Evolutionary conservation across 2,329 filamentous ascomycete species (phyloP), one percentile per base, ranked within the genome.

Genomic region (Echinosphaeria canescens): DNA sequence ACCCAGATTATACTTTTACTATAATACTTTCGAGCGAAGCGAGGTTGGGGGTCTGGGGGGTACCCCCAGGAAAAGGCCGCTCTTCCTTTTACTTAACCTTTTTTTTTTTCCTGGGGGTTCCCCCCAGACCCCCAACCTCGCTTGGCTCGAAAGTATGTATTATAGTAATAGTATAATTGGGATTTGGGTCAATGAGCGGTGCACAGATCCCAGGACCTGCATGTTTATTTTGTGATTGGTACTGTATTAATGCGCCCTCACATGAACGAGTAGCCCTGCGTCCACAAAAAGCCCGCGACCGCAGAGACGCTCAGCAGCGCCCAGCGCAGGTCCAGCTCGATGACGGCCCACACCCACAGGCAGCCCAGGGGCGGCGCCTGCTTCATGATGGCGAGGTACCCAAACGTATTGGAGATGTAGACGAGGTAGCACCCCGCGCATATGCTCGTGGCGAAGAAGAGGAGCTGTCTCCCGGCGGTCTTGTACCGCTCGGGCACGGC

Each of bases 311-410:
- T 73, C 10, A 48, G 36, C 2, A 73, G 51, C 1, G 76, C 78
- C 40, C 64, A 70, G 1, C 56, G 41, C 22, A 91, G 53, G 29
- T 80, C 62, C 50, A 93, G 62, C 52, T 98, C 88, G 25, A 95
- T 61, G 13, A 95, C 73, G 17, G 75, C 70, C 82, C 85, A 95
- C 4, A 95, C 63, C 84, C 85, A 95, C 12, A 95, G 47, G 22
- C 79, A 85, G 1, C 81, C 88, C 10, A 93, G 47, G 5, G 82
- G 72, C n/a, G 88, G 88, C 1, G 82, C 76, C 34, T 69, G 71
- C 53, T 92, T 90, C 80, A 95, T 84, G 13, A 91, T 71, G 5
- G 76, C 75, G 37, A 90, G 69, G 41, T 93, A 95, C 4, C 74
- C 68, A 35, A 71, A 66, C 16, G 56, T 61, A 41, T 93, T 95